Evolutionary conservation across 805 yeast genomes (phyloP).

Genomic region (Sugiyamaella mastotermitis): DNA sequence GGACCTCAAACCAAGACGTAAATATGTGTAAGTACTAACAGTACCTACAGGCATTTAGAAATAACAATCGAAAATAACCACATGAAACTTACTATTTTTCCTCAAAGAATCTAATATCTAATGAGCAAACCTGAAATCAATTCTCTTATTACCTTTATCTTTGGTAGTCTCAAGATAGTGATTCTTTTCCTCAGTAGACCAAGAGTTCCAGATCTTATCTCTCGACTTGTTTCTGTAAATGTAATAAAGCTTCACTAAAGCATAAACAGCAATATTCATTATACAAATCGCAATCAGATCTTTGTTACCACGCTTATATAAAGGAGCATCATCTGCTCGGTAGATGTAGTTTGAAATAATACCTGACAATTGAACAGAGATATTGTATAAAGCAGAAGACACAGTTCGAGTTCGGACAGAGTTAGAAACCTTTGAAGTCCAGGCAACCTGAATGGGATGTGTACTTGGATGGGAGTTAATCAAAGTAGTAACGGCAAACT

Average conservation of each 20-base stretch:
- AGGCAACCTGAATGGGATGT: constrained; percentile 19
- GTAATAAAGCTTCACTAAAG: constrained; percentile 30
- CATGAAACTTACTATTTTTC: no score
- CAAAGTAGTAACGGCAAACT: constrained; percentile 3
- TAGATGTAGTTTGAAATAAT: constrained; percentile 54
- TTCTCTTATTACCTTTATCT: constrained; percentile 52
- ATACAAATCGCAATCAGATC: constrained; percentile 21
- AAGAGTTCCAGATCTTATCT: constrained; percentile 43
- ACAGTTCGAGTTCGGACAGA: constrained; percentile 58
- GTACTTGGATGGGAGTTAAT: constrained; percentile 3
- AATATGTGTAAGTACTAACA: no score
- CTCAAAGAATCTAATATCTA: constrained; percentile 10
- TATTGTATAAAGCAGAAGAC: constrained; percentile 58
- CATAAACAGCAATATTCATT: constrained; percentile 45
- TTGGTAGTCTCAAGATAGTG: constrained; percentile 40
- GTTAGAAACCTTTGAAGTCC: constrained; percentile 58
- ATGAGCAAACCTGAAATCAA: constrained; percentile 42
- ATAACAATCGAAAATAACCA: no score
- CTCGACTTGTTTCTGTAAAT: constrained; percentile 26
- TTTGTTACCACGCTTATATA: constrained; percentile 51
- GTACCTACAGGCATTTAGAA: no score
- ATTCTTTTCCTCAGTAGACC: constrained; percentile 45
- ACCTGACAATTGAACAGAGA: constrained; percentile 52
- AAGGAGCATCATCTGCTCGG: constrained; percentile 50
- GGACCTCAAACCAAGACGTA: no score